phyloP scores from a whole-genome alignment of 805 yeast species.

The Cyberlindnera galapagoensis region DNA sequence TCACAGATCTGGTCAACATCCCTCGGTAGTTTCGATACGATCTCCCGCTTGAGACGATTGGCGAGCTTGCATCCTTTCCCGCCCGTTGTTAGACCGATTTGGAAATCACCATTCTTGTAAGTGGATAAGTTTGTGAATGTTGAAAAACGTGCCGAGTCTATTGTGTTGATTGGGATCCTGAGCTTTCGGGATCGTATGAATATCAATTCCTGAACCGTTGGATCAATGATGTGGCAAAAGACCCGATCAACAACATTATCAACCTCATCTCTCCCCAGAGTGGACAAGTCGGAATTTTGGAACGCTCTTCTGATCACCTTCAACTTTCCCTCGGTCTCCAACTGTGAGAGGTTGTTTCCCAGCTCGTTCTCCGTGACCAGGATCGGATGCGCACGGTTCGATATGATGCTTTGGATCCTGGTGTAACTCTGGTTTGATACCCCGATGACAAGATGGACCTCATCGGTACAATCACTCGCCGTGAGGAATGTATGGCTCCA shows the following conservation, averaged over 20 bases:
- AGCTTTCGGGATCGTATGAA: too few relatives aligned
- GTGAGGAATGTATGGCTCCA: too few relatives aligned
- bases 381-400: conserved; percentile 51
- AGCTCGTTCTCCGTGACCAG: conserved; percentile 34
- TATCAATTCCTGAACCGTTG: too few relatives aligned
- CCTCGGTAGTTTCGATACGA: conserved; percentile 56
- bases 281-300: conserved; percentile 36
- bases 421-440: conserved; percentile 37
- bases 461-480: conserved; percentile 43
- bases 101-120: conserved; percentile 63
- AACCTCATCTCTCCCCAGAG: conserved; percentile 57
- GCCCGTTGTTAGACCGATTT: conserved; percentile 75
- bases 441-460: conserved; percentile 55
- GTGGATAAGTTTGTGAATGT: conserved; percentile 75
- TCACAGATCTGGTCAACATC: conserved; percentile 64
- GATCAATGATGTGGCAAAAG: too few relatives aligned
- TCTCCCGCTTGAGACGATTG: conserved; percentile 68
- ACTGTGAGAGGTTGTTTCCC: conserved; percentile 20
- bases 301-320: conserved; percentile 31
- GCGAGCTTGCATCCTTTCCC: conserved; percentile 91
- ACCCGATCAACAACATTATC: conserved; percentile 67
- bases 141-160: conserved; percentile 65
- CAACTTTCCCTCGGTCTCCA: conserved; percentile 25
- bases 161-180: conserved; percentile 78
- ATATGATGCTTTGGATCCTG: conserved; percentile 42